Conservation (phyloP, 2,329 filamentous ascomycete genomes). For the Trichothecium sympodiale region DNA sequence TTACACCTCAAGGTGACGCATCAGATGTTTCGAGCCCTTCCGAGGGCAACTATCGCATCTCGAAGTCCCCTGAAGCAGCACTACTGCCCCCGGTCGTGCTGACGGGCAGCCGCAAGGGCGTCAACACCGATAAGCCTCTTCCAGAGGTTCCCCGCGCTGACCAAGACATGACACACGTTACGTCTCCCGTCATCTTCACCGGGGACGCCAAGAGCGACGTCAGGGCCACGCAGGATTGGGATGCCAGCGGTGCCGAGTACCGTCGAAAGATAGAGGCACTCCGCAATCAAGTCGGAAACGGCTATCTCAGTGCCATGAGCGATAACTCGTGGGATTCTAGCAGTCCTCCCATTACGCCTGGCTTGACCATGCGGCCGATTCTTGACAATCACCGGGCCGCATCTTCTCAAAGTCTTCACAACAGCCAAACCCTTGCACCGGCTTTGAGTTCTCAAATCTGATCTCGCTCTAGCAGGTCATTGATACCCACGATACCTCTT, state of each 20-base stretch:
- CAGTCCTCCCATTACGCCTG: constrained; percentile 6
- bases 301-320: constrained; percentile 76
- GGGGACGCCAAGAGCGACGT: too few species aligned
- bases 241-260: constrained; percentile 65
- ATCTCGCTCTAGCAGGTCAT: too few species aligned
- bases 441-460: not conserved
- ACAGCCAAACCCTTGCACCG: too few species aligned
- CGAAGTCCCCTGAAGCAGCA: constrained; percentile 27
- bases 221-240: constrained; percentile 44
- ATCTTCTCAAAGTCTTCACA: too few species aligned
- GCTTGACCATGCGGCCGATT: too few species aligned
- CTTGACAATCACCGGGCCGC: too few species aligned
- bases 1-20: constrained; percentile 10
- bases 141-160: not conserved
- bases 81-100: constrained; percentile 17
- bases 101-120: constrained; percentile 21
- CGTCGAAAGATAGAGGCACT: constrained; percentile 79
- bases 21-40: too few species aligned
- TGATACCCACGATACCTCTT: constrained; percentile 14
- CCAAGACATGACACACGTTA: too few species aligned
- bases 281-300: constrained; percentile 73
- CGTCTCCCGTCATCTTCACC: too few species aligned
- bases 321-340: constrained; percentile 58
- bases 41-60: constrained; percentile 30
- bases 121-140: constrained; percentile 6